phyloP scores from a whole-genome alignment of 805 yeast species.

The Metschnikowia baotianmanensis region DNA sequence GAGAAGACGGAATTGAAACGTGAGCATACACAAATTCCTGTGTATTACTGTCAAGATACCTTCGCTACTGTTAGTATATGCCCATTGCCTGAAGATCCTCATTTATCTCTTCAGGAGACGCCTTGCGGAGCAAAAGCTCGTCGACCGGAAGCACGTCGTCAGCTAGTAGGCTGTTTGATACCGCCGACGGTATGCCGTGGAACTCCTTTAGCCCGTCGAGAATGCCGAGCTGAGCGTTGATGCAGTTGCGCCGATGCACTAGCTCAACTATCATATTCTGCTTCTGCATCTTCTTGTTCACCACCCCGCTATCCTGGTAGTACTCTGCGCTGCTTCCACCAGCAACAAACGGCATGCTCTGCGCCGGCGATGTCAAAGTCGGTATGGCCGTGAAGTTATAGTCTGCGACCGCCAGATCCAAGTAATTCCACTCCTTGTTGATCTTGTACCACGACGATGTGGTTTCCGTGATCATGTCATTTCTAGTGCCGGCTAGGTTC shows the following conservation, averaged over 20 bases:
- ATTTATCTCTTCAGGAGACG: slow-evolving; percentile 67
- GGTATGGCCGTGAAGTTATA: slow-evolving; percentile 48
- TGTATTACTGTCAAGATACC: no score
- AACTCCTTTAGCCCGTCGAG: slow-evolving; percentile 64
- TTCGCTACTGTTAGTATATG: slow-evolving; percentile 18
- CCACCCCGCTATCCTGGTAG: slow-evolving; percentile 18
- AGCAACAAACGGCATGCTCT: slow-evolving; percentile 15
- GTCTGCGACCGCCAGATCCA: slow-evolving; percentile 64
- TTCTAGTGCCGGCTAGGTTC: slow-evolving; percentile 63
- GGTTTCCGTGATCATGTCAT: slow-evolving; percentile 62
- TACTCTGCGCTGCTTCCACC: slow-evolving; percentile 20
- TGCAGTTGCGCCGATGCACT: slow-evolving; percentile 64
- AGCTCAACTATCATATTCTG: slow-evolving; percentile 41
- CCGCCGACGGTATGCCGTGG: slow-evolving; percentile 80
- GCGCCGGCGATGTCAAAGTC: slow-evolving; percentile 12
- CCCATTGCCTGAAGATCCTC: slow-evolving; percentile 75
- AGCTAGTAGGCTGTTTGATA: slow-evolving; percentile 41
- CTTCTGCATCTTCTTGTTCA: slow-evolving; percentile 34
- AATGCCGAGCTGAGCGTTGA: slow-evolving; percentile 66
- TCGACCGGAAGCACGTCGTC: slow-evolving; percentile 21
- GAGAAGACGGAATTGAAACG: no score
- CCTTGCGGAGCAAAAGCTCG: slow-evolving; percentile 49
- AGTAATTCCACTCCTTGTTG: slow-evolving; percentile 79
- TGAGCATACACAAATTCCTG: no score
- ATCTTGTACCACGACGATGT: slow-evolving; percentile 90